These are phyloP conservation scores for Tricholoma bakamatsutake DNA, from an alignment of 768 basidiomycete species.

Conservation along the genomic window DNA sequence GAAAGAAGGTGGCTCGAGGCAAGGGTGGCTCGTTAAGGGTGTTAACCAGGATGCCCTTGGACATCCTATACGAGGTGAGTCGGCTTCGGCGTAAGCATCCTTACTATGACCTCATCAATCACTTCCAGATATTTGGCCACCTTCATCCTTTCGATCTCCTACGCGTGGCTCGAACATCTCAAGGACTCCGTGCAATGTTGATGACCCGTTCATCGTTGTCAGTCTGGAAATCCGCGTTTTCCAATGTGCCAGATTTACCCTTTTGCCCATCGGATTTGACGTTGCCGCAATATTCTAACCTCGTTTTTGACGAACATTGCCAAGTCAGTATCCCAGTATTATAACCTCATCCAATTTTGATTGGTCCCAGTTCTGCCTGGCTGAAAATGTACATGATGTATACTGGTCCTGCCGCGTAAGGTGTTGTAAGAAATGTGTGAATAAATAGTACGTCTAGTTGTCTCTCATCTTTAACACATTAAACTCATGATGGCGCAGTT, in stretches of 20 bases:
- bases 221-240: conserved; percentile 25
- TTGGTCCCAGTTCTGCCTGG: conserved; percentile 26
- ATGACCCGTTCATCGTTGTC: conserved; percentile 23
- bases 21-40: neutral
- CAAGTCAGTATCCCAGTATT: conserved; percentile 9
- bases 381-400: conserved; percentile 23
- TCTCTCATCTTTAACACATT: neutral
- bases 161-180: conserved; percentile 31
- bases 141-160: conserved; percentile 34
- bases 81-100: too few species aligned
- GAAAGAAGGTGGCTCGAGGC: neutral
- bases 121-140: conserved; percentile 28
- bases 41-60: conserved; percentile 12
- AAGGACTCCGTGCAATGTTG: conserved; percentile 28
- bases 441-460: conserved; percentile 21
- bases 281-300: conserved; percentile 30
- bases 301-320: conserved; percentile 26
- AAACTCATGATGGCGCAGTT: conserved; percentile 15
- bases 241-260: conserved; percentile 24
- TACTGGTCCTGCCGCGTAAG: conserved; percentile 33
- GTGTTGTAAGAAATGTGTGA: conserved; percentile 30
- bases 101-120: neutral
- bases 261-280: conserved; percentile 30
- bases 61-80: conserved; percentile 19
- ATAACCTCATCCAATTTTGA: neutral